Evolutionary conservation across 139 green algal genomes (phyloP).

Genomic region (Tetratostichococcus sp.): DNA sequence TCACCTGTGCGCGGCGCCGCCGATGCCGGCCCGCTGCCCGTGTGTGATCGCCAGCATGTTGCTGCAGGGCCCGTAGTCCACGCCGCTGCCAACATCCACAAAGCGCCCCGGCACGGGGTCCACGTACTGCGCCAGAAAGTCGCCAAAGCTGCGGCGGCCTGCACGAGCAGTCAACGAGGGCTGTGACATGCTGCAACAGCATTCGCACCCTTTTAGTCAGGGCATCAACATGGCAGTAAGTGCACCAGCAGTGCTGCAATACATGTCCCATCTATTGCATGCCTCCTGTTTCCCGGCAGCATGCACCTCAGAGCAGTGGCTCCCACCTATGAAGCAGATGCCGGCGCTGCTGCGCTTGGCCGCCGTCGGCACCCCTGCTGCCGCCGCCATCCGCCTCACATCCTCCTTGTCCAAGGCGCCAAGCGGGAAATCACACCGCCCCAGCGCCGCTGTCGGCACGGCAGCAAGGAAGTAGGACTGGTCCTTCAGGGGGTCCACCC

Average conservation of each 20-base stretch:
- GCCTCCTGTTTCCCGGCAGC: too few species aligned
- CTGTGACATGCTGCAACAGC: too few species aligned
- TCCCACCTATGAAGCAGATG: conserved; percentile 83
- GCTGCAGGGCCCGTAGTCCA: conserved; percentile 36
- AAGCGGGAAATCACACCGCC: conserved; percentile 44
- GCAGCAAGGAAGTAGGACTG: conserved; percentile 78
- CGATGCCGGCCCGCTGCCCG: conserved; percentile 70
- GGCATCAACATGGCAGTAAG: too few species aligned
- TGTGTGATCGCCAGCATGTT: conserved; percentile 63
- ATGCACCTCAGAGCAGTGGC: too few species aligned
- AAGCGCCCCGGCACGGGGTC: conserved; percentile 42
- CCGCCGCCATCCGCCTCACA: conserved; percentile 47
- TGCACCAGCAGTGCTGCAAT: too few species aligned
- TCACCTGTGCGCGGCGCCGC: conserved; percentile 35
- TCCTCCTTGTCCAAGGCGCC: conserved; percentile 55
- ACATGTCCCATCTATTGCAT: too few species aligned
- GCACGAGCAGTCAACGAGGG: neutral
- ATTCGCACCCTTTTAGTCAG: too few species aligned
- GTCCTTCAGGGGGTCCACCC: conserved; percentile 60
- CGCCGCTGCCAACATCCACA: conserved; percentile 42
- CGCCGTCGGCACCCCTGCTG: conserved; percentile 28
- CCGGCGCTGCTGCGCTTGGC: conserved; percentile 57
- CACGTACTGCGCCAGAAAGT: conserved; percentile 71
- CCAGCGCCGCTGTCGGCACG: conserved; percentile 35
- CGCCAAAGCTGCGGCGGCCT: conserved; percentile 59